Percentiles rank a stretch among this genome's conserved stretches.
Conservation (phyloP, 495 filamentous ascomycete species). For the Podospora fimiseda region DNA sequence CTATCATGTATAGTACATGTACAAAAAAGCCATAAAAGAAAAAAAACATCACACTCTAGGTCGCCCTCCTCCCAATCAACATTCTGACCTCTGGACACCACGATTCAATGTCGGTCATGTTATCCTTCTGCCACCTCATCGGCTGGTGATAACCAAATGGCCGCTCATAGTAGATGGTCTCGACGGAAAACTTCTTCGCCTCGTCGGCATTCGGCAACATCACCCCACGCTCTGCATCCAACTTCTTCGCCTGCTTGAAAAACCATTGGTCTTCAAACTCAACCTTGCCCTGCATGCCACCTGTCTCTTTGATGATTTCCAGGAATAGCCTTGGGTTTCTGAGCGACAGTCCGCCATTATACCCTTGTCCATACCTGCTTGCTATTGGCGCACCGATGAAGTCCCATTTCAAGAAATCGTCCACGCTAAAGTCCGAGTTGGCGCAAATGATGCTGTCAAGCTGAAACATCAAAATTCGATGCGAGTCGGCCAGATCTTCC, state of each 20-base stretch:
- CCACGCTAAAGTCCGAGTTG: slow-evolving; percentile 12
- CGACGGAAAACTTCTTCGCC: slow-evolving; percentile 12
- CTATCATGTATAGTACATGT: too few relatives aligned
- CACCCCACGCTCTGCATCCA: neutral
- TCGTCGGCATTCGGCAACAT: neutral
- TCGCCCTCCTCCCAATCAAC: slow-evolving; percentile 7
- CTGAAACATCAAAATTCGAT: slow-evolving; percentile 27
- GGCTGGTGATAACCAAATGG: slow-evolving; percentile 18
- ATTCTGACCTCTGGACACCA: slow-evolving; percentile 19
- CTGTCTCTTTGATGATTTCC: slow-evolving; percentile 15
- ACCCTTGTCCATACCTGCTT: slow-evolving; percentile 14
- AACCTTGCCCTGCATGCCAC: slow-evolving; percentile 9
- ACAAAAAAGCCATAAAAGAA: too few relatives aligned
- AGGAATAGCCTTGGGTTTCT: slow-evolving; percentile 23
- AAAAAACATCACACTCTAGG: too few relatives aligned
- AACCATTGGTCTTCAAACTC: slow-evolving; percentile 32
- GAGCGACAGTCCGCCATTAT: slow-evolving; percentile 27
- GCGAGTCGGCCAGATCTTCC: slow-evolving; percentile 19
- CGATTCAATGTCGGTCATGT: slow-evolving; percentile 10
- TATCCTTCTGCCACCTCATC: slow-evolving; percentile 7
- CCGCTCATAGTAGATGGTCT: slow-evolving; percentile 8
- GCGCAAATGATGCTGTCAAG: slow-evolving; percentile 25
- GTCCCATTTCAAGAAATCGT: slow-evolving; percentile 28
- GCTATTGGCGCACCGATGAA: slow-evolving; percentile 26
- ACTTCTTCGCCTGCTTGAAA: slow-evolving; percentile 3